Conservation (phyloP, 495 filamentous ascomycete species). For the Xylaria palmicola region DNA sequence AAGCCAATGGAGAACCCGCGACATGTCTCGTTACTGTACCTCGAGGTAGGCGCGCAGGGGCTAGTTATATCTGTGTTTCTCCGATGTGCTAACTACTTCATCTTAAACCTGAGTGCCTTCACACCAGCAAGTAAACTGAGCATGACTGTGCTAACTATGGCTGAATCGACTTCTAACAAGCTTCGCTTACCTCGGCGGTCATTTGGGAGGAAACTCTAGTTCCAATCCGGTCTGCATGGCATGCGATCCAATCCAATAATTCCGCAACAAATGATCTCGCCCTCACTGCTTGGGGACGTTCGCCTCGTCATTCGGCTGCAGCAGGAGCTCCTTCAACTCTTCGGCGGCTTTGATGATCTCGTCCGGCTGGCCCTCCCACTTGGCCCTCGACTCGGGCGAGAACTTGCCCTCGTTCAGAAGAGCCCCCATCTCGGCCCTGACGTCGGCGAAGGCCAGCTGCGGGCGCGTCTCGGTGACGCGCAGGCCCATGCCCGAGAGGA, state of each 20-base stretch:
- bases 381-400: slow-evolving; percentile 21
- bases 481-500: slow-evolving; percentile 30
- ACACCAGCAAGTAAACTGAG: not conserved
- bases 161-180: not conserved
- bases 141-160: not conserved
- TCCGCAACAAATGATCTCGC: not conserved
- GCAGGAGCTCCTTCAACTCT: slow-evolving; percentile 33
- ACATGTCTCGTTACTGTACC: too few relatives aligned
- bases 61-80: too few relatives aligned
- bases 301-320: slow-evolving; percentile 17
- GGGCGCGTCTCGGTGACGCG: slow-evolving; percentile 32
- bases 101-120: not conserved
- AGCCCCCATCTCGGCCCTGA: slow-evolving; percentile 22
- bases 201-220: not conserved
- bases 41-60: too few relatives aligned
- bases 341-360: slow-evolving; percentile 29
- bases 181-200: not conserved
- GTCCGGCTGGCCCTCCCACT: slow-evolving; percentile 29
- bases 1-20: too few relatives aligned
- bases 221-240: not conserved
- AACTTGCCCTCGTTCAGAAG: slow-evolving; percentile 30
- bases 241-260: not conserved
- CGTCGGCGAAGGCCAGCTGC: slow-evolving; percentile 30
- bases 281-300: slow-evolving; percentile 8
- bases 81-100: too few relatives aligned